A percentile compares a stretch with the other conserved stretches of the same genome.
Evolutionary conservation across 31 red algal species (phyloP).

Genomic region (Bonnemaisonia californica): DNA sequence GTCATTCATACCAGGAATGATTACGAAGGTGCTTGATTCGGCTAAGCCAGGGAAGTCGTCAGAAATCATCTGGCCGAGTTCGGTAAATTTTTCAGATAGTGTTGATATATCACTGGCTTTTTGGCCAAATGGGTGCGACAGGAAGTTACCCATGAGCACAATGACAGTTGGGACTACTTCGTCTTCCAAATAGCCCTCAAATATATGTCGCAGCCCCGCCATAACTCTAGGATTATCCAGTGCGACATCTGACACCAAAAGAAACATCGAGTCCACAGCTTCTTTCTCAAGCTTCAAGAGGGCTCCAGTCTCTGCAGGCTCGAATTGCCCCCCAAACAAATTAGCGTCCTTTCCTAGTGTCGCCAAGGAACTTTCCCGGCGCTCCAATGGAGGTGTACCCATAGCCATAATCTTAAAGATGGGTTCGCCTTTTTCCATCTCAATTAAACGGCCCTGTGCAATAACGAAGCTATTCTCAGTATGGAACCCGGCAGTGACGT

Average conservation of each 20-base stretch:
- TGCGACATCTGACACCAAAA: constrained; percentile 67
- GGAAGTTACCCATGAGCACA: constrained; percentile 83
- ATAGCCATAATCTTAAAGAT: constrained; percentile 59
- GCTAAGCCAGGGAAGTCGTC: constrained; percentile 46
- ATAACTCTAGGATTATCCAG: constrained; percentile 58
- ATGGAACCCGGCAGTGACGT: constrained; percentile 67
- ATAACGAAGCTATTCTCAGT: constrained; percentile 80
- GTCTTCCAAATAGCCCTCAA: constrained; percentile 59
- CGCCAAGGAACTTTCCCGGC: constrained; percentile 34
- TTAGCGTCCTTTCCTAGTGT: constrained; percentile 52
- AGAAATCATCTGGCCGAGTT: constrained; percentile 62
- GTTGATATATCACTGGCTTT: constrained; percentile 47
- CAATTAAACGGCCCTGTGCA: constrained; percentile 60
- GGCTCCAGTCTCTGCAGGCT: constrained; percentile 15
- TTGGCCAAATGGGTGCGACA: constrained; percentile 74
- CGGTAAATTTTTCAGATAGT: constrained; percentile 62
- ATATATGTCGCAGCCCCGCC: constrained; percentile 59
- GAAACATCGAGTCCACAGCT: constrained; percentile 53
- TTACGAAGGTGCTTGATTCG: constrained; percentile 64
- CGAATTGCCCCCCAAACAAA: constrained; percentile 58
- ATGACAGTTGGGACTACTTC: constrained; percentile 51
- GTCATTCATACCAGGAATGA: constrained; percentile 80
- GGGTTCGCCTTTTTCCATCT: constrained; percentile 35
- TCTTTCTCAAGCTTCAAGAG: constrained; percentile 50
- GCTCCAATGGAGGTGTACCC: constrained; percentile 73